Conservation (phyloP, 371 early-diverging fungal genomes). For the Rhizopus microsporus region DNA sequence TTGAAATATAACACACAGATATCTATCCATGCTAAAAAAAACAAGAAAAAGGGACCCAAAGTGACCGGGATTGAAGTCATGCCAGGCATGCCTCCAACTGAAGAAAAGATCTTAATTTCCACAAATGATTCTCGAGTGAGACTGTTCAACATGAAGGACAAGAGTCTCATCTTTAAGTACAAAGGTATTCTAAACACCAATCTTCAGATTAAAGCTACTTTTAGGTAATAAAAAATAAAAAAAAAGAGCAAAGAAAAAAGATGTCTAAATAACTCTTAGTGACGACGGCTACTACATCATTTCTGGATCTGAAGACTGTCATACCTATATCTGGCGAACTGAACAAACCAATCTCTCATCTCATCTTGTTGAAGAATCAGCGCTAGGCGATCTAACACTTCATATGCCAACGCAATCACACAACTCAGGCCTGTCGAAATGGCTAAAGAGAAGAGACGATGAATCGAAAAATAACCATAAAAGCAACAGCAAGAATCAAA, state of each 20-base stretch:
- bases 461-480: conserved; percentile 16
- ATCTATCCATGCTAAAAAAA: conserved; percentile 47
- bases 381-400: conserved; percentile 1
- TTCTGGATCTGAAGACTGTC: conserved; percentile 79
- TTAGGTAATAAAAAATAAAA: conserved; percentile 47
- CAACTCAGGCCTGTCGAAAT: conserved; percentile 19
- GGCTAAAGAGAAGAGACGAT: conserved; percentile 23
- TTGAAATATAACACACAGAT: conserved; percentile 80
- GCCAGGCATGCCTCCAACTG: conserved; percentile 51
- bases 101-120: conserved; percentile 66
- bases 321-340: conserved; percentile 76
- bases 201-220: conserved; percentile 72
- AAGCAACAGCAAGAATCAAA: conserved; percentile 23
- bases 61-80: conserved; percentile 74
- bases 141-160: conserved; percentile 73
- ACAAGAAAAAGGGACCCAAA: conserved; percentile 58
- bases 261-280: conserved; percentile 26
- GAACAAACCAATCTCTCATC: conserved; percentile 35
- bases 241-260: neutral
- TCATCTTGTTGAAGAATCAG: conserved; percentile 17
- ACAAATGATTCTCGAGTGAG: conserved; percentile 84
- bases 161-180: conserved; percentile 73
- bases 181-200: conserved; percentile 72
- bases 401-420: conserved; percentile 10
- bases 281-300: conserved; percentile 79